Base-by-base conservation (phyloP, 169 alveolate genomes). In the Babesia sp. region DNA sequence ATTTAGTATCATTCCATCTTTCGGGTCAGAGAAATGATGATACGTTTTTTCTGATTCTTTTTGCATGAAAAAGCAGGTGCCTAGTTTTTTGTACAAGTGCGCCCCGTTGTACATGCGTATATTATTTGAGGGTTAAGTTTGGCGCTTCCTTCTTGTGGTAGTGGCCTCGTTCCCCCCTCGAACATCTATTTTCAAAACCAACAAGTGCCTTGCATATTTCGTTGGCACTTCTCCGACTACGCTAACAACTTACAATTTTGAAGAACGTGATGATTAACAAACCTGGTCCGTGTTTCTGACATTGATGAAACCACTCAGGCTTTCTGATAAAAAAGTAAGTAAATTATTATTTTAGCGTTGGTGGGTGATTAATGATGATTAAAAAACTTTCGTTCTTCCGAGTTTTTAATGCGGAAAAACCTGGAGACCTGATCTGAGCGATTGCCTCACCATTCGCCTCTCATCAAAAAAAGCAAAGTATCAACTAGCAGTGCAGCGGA, bases 141-240 rank as follows among this genome's bases (percentile, higher is more conserved):
- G 85, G 74, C 36, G 45, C 85, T 50, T 45, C 68, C 48, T 48
- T 24, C 53, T 42, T 31, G 68, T 60, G 64, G 57, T 3, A 48
- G 68, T 59, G 14, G 46, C 71, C 81, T 81, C 89, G 89, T 81
- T 81, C 89, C 89, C 89, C 89, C 89, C 89, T 81, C 81, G 42
- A n/a, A 81, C 82, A 81, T 26, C 2, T 42, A 18, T 6, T 2
- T 51, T 53, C 68, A 58, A 58, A 58, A 20, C 51, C 48, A 24
- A 56, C 34, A 12, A n/a, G 31, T 28, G 14, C 28, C 57, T 24
- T 16, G 36, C 36, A 8, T 1, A 16, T 33, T 48, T 3, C 5
- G 53, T 6, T 4, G 53, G 20, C 53, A 1, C 1, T 4, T 44
- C 20, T 44, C 20, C 28, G 18, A n/a, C 53, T 24, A 44, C 53